Conservation (phyloP, 345 rosid genomes). For the Bruguiera parviflora region DNA sequence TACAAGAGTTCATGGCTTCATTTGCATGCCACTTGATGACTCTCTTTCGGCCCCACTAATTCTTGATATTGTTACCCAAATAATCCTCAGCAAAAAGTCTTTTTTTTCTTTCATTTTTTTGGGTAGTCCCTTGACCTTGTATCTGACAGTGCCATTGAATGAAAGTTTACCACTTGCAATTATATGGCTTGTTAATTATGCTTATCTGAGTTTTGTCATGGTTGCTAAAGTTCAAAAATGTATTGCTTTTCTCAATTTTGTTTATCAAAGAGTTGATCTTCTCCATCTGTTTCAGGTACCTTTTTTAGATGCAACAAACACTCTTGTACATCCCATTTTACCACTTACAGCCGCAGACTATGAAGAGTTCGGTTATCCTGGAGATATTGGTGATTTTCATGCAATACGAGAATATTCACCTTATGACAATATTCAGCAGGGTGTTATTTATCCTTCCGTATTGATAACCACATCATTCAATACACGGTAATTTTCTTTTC, state of each 20-base stretch:
- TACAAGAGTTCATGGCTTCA: neutral
- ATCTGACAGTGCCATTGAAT: neutral
- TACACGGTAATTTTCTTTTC: conserved; percentile 49
- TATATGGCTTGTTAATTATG: too few relatives aligned
- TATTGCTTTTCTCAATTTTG: neutral
- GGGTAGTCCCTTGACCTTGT: conserved; percentile 6
- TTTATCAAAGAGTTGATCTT: neutral
- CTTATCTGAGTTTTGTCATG: neutral
- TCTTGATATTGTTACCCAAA: too few relatives aligned
- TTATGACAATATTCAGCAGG: conserved; percentile 76
- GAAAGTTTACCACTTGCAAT: neutral
- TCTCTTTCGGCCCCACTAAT: neutral
- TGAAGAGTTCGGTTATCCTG: conserved; percentile 92
- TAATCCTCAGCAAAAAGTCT: too few relatives aligned
- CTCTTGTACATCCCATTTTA: conserved; percentile 73
- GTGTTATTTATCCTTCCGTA: conserved; percentile 71
- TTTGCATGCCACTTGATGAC: neutral
- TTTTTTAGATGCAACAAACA: conserved; percentile 83
- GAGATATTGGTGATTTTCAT: conserved; percentile 66
- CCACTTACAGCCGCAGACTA: conserved; percentile 74
- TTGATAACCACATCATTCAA: conserved; percentile 78
- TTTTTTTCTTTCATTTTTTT: too few relatives aligned
- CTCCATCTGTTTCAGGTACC: conserved; percentile 58
- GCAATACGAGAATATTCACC: conserved; percentile 77
- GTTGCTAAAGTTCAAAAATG: neutral